Evolutionary conservation across 306 rosid genomes (phyloP), one percentile per base, ranked within the genome.

Genomic region (Rosa multiflora): DNA sequence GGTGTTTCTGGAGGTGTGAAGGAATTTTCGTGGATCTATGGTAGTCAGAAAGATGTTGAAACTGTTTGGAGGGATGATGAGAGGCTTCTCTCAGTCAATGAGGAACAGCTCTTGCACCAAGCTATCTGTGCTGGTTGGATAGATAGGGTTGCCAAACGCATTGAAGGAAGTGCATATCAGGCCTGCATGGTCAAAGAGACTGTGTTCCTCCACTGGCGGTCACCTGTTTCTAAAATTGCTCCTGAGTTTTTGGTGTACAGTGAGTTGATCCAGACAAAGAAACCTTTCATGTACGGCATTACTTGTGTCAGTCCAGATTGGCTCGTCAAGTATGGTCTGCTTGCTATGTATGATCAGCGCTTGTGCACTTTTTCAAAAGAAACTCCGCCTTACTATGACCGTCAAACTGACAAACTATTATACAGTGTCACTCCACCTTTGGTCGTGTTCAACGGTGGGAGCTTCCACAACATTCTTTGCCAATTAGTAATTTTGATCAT

Each of bases 111-210:
- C 74, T 83, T 91, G 46, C 70, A 92, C 73, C 93, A 88, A 87
- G 93, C 96, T 29, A 87, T 91, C 71, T 94, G 97, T 88, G 98
- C 97, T 82, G 98, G 98, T 80, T 94, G 98, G 98, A 91, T 91
- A 66, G 98, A 90, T 71, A 88, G 92, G 89, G 90, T 91, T 83
- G 96, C 98, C 44, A 94, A 81, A 81, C 97, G 92, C 46, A 64
- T 89, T 80, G 72, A 88, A 77, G 82, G 74, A 70, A 82, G 68
- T 55, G 83, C 75, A 29, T 94, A 94, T 81, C 96, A 91, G 74
- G 80, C 94, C 29, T 83, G 94, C 83, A 76, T 80, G 82, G 87
- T 84, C 29, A 89, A 91, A 76, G 91, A 89, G 78, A 83, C 79
- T 15, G 88, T n/a, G n/a, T 90, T 85, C 79, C 88, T 94, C 63